Conservation (phyloP, 2,329 filamentous ascomycete genomes). For the Capronia coronata region DNA sequence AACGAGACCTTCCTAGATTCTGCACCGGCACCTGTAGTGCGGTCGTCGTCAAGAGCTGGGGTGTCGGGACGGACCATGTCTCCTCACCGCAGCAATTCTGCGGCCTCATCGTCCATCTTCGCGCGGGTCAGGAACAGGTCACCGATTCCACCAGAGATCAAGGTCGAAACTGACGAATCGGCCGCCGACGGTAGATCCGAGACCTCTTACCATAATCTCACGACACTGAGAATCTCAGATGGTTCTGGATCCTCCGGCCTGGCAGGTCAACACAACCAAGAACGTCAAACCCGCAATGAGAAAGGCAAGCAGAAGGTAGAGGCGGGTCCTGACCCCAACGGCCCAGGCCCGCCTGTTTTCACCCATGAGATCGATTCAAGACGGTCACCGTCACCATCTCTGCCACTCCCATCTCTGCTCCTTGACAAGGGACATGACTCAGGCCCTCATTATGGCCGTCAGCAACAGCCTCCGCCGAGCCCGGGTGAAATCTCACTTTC, state of each 20-base stretch:
- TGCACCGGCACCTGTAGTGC: conserved; percentile 2
- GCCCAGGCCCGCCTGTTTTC: conserved; percentile 20
- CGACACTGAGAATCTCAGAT: conserved; percentile 7
- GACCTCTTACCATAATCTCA: conserved; percentile 14
- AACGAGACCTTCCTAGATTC: conserved; percentile 24
- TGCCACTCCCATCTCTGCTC: conserved; percentile 14
- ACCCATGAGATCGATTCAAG: conserved; percentile 3
- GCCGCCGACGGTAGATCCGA: conserved; percentile 1
- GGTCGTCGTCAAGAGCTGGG: conserved; percentile 6
- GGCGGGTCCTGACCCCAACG: conserved; percentile 1
- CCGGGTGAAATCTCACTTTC: conserved; percentile 23
- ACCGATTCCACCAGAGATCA: conserved; percentile 7
- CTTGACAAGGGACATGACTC: conserved; percentile 2
- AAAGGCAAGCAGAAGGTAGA: conserved; percentile 5
- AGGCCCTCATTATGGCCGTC: neutral
- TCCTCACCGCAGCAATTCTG: conserved; percentile 15
- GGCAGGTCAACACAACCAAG: neutral
- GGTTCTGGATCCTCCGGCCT: neutral
- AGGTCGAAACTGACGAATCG: conserved; percentile 7
- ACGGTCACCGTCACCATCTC: conserved; percentile 6
- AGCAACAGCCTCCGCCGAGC: conserved; percentile 17
- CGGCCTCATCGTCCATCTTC: conserved; percentile 20
- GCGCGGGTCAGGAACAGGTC: conserved; percentile 15
- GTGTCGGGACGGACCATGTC: conserved; percentile 9
- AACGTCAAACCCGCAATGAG: conserved; percentile 5